Evolutionary conservation across 139 green algal species (phyloP), one percentile per base, ranked within the genome.

Genomic region (Asterochloris sp.): DNA sequence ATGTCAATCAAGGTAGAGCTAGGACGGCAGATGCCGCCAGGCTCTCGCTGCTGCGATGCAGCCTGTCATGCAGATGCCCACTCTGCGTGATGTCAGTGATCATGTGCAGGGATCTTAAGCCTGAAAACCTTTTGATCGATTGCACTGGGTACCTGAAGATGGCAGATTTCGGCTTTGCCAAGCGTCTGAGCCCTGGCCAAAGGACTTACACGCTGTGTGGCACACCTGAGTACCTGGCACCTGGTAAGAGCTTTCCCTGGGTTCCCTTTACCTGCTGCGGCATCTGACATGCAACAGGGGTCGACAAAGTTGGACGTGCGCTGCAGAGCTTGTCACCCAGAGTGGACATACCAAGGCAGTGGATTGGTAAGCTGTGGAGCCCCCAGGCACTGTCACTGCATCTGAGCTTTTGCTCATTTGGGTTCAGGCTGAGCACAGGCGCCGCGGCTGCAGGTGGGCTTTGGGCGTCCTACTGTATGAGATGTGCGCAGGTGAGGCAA

Each of bases 181-280:
- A 97, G 88, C 89, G 89, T 68, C 86, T 98, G 29, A 13, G 81
- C 13, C 83, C 84, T 4, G 93, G 91, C 67, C 76, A 83, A 64
- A 96, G 94, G 89, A 96, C 93, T 6, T 96, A 93, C 90, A 99
- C 96, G 24, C 91, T 98, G 84, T 98, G 95, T 81, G 96, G 96
- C 64, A 98, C 95, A 0, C 96, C 96, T 13, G 95, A 99, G 85
- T 99, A 98, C 90, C 87, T 99, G 76, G 95, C 96, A 0, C 96
- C 96, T 17, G 66, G 38, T 54, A 6, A 54, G 38, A 54, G 38
- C 38, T 54, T 2, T 54, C 38, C 6, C 38, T 6, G 38, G 38
- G 38, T 54, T 54, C 38, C 38, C 38, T 54, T 54, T 54, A 54
- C 38, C 38, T 54, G 38, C 38, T 54, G 38, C 38, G 6, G 6